Evolutionary conservation across 176 grass and related monocot genomes (phyloP).

Genomic region (Olyra latifolia): DNA sequence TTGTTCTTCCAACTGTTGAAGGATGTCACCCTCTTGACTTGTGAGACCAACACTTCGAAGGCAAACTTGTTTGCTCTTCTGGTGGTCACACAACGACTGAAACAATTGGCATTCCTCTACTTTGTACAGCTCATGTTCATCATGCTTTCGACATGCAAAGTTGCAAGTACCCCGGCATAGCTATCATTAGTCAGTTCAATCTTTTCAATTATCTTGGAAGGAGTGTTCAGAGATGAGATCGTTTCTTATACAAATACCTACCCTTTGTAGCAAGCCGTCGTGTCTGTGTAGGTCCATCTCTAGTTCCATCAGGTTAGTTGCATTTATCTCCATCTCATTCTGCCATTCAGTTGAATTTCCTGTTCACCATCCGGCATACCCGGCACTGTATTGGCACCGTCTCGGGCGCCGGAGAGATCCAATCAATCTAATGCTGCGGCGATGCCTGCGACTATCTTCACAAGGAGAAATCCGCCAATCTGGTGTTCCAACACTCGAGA

Average conservation of each 20-base stretch:
- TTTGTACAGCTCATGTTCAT: not conserved
- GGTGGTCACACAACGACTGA: not conserved
- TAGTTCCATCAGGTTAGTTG: too few species aligned
- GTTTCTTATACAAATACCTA: too few species aligned
- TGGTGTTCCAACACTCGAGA: not conserved
- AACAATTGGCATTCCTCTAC: constrained; percentile 1
- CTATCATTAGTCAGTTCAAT: not conserved
- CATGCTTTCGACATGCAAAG: not conserved
- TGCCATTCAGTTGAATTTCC: too few species aligned
- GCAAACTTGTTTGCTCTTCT: not conserved
- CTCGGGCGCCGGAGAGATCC: too few species aligned
- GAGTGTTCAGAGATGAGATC: too few species aligned
- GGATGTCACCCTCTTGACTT: not conserved
- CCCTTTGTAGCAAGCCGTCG: too few species aligned
- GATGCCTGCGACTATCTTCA: too few species aligned
- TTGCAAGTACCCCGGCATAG: not conserved
- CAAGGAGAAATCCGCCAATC: not conserved
- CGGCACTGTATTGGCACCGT: too few species aligned
- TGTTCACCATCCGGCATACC: too few species aligned
- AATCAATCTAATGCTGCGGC: too few species aligned
- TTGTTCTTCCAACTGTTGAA: not conserved
- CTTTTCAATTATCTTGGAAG: not conserved
- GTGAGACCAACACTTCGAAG: not conserved
- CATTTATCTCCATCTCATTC: too few species aligned
- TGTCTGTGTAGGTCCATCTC: too few species aligned